These are phyloP conservation scores for Azolla pinnata DNA, from an alignment of 75 land plant genomes.

Conservation along the genomic window DNA sequence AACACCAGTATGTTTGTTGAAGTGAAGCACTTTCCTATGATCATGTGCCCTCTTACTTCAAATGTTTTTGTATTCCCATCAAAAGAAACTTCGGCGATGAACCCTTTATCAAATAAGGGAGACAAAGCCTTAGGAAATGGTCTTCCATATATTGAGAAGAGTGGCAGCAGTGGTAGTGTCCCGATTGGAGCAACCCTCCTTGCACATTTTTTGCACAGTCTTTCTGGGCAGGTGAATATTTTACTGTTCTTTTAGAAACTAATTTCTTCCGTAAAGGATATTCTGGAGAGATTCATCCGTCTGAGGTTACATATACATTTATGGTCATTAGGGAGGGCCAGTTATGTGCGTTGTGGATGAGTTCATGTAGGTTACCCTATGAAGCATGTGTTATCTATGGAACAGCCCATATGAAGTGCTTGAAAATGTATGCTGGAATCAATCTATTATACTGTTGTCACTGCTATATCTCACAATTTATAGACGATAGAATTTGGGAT, in stretches of 20 bases:
- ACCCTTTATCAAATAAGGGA: slow-evolving; percentile 42
- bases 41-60: slow-evolving; percentile 68
- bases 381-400: too few relatives aligned
- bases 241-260: neutral
- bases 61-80: slow-evolving; percentile 79
- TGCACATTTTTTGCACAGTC: slow-evolving; percentile 86
- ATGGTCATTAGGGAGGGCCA: too few relatives aligned
- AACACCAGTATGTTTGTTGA: slow-evolving; percentile 1
- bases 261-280: neutral
- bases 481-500: too few relatives aligned
- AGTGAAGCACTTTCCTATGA: slow-evolving; percentile 77
- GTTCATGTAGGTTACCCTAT: too few relatives aligned
- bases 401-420: too few relatives aligned
- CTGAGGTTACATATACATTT: too few relatives aligned
- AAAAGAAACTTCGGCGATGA: slow-evolving; percentile 59
- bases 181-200: slow-evolving; percentile 77
- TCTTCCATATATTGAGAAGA: slow-evolving; percentile 53
- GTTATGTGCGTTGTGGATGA: too few relatives aligned
- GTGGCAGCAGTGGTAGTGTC: slow-evolving; percentile 43
- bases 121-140: slow-evolving; percentile 63
- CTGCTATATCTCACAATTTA: too few relatives aligned
- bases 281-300: neutral
- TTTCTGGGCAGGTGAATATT: slow-evolving; percentile 64
- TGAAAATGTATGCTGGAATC: too few relatives aligned
- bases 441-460: too few relatives aligned